A percentile compares a stretch with the other conserved stretches of the same genome.
phyloP scores from a whole-genome alignment of 495 filamentous ascomycete genomes.

The Podospora appendiculata region DNA sequence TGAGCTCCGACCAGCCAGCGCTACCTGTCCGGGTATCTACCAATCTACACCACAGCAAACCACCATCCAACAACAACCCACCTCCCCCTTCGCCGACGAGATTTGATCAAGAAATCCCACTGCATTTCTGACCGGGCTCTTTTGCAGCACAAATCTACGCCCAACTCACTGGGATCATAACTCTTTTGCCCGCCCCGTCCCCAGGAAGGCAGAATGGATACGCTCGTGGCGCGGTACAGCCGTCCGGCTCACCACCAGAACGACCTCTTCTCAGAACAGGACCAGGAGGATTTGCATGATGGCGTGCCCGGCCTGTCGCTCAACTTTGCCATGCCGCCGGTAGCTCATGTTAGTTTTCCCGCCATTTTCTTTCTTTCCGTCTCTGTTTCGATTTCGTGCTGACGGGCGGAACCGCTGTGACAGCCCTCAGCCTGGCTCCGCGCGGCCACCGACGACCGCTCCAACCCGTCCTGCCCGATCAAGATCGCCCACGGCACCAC shows the following conservation, averaged over 20 bases:
- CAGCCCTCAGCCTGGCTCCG: conserved; percentile 89
- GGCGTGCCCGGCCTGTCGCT: conserved; percentile 64
- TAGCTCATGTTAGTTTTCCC: conserved; percentile 62
- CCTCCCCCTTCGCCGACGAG: not conserved
- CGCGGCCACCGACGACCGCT: conserved; percentile 91
- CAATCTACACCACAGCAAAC: not conserved
- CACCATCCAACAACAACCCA: not conserved
- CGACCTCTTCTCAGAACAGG: conserved; percentile 64
- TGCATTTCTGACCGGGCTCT: not conserved
- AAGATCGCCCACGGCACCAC: conserved; percentile 99
- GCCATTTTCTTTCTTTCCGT: not conserved
- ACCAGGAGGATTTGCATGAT: conserved; percentile 65
- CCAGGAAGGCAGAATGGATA: conserved; percentile 59
- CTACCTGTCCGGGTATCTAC: not conserved
- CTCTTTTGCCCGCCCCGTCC: not conserved
- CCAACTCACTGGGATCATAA: too few relatives aligned
- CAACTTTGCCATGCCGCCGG: conserved; percentile 89
- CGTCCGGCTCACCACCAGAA: conserved; percentile 57
- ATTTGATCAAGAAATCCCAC: not conserved
- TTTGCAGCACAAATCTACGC: not conserved
- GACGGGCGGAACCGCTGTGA: not conserved
- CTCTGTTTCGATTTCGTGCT: not conserved
- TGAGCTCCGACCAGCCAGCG: not conserved
- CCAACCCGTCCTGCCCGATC: conserved; percentile 93
- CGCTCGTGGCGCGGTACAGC: conserved; percentile 84